These are phyloP conservation scores for Marasmius oreades DNA, from an alignment of 1,284 basidiomycete genomes.

Conservation along the genomic window DNA sequence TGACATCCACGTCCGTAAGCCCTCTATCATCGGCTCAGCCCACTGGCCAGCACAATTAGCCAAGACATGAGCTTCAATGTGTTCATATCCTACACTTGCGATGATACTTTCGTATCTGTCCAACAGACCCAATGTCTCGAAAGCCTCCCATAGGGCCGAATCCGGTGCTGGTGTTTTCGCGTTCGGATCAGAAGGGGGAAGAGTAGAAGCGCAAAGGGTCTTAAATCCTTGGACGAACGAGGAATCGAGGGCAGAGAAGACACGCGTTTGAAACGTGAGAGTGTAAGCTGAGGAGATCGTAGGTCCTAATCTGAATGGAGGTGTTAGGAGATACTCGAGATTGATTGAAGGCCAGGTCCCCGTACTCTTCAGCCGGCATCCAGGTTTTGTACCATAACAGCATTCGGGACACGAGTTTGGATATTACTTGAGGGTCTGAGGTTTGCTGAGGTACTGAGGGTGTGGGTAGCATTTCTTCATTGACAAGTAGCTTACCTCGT, in stretches of 20 bases:
- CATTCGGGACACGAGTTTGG: conserved; percentile 50
- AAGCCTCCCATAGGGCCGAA: conserved; percentile 52
- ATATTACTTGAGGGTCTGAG: conserved; percentile 45
- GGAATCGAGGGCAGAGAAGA: conserved; percentile 65
- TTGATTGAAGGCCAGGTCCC: conserved; percentile 8
- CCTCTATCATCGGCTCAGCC: conserved; percentile 61
- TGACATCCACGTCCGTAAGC: conserved; percentile 71
- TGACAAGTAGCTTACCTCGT: conserved; percentile 44
- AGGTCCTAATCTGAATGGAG: conserved; percentile 47
- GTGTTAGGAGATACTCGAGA: conserved; percentile 5
- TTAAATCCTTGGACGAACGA: conserved; percentile 65
- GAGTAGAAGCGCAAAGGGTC: conserved; percentile 54
- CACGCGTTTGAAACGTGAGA: conserved; percentile 63
- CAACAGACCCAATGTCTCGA: conserved; percentile 74
- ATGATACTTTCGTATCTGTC: conserved; percentile 85
- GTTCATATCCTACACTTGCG: conserved; percentile 79
- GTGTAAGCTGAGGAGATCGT: conserved; percentile 59
- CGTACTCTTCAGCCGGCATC: conserved; percentile 57
- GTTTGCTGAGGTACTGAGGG: conserved; percentile 33
- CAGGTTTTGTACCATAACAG: conserved; percentile 67
- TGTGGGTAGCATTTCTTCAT: not conserved
- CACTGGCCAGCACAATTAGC: conserved; percentile 68
- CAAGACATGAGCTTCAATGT: conserved; percentile 72
- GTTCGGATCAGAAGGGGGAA: conserved; percentile 36
- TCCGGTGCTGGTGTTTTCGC: conserved; percentile 23